Evolutionary conservation across 306 rosid species (phyloP), one percentile per base, ranked within the genome.

Genomic region (Senna siamea): DNA sequence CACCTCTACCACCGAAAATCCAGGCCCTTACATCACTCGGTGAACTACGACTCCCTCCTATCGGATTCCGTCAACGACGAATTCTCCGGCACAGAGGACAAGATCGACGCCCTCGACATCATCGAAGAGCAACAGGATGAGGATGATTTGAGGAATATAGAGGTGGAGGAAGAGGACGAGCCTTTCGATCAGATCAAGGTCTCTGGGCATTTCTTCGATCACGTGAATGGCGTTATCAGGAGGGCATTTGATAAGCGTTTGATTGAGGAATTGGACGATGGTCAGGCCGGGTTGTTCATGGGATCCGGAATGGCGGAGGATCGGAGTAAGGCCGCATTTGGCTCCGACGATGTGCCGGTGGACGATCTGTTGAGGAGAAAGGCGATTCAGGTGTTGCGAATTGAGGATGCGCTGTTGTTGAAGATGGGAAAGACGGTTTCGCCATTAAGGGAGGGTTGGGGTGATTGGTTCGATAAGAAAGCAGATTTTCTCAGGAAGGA

Each of bases 381-480:
- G 77, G 80, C 79, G 15, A 71, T 82, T 7, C 52, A 74, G 52
- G 93, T 91, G 72, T 75, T 6, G 9, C 76, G 85, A 7, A 78
- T 93, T 2, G 98, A 93, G 84, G 98, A 93, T 11, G 94, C 91
- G n/a, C 82, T 93, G 57, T 47, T 93, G 86, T 46, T 93, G 82
- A 91, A 84, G 62, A 22, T 74, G 67, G 90, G 92, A 4, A 61
- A 75, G 79, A 93, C 66, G 40, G 84, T 65, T 67, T 90, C 96
- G 30, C 94, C 96, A 1, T 70, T 93, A 28, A 87, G 98, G 43
- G 91, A 94, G 47, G 98, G 97, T 5, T 94, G 98, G 97, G 96
- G 97, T 34, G 86, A 85, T 61, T 91, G 97, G 98, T 93, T 91
- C 52, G 96, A 93, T 30, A 93, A 88, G 61, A 93, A 91, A 75